Evolutionary conservation across 495 filamentous ascomycete genomes (phyloP).

Genomic region (Bacidia gigantensis): DNA sequence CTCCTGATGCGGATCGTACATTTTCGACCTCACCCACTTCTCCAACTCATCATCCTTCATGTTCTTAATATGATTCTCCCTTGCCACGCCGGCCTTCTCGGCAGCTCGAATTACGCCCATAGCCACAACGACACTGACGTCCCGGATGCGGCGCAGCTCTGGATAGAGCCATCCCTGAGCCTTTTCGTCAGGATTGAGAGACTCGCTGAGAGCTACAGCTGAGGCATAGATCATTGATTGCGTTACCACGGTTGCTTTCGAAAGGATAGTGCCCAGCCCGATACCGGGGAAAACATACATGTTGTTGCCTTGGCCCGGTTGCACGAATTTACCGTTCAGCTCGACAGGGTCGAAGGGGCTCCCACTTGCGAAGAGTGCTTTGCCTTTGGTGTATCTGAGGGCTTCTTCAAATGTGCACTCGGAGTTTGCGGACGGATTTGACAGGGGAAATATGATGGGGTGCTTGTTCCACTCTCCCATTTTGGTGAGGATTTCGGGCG

Average conservation of each 20-base stretch:
- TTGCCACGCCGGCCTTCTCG: slow-evolving; percentile 67
- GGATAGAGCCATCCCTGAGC: slow-evolving; percentile 80
- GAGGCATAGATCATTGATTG: slow-evolving; percentile 74
- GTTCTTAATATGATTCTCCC: slow-evolving; percentile 53
- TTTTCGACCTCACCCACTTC: slow-evolving; percentile 61
- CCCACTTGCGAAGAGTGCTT: slow-evolving; percentile 84
- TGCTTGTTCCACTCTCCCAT: slow-evolving; percentile 69
- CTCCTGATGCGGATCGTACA: slow-evolving; percentile 67
- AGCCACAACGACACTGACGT: slow-evolving; percentile 77
- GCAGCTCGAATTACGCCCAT: slow-evolving; percentile 88
- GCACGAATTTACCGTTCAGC: slow-evolving; percentile 46
- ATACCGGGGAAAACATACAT: slow-evolving; percentile 98
- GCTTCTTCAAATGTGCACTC: slow-evolving; percentile 95
- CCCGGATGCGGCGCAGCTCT: slow-evolving; percentile 78
- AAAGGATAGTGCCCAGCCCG: slow-evolving; percentile 85
- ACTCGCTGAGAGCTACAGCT: slow-evolving; percentile 62
- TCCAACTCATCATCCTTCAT: slow-evolving; percentile 65
- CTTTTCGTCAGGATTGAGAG: slow-evolving; percentile 67
- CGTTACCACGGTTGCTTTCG: slow-evolving; percentile 75
- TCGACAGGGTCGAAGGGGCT: slow-evolving; percentile 75
- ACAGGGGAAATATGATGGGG: slow-evolving; percentile 87
- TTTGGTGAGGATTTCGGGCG: slow-evolving; percentile 67
- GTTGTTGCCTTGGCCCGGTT: slow-evolving; percentile 84
- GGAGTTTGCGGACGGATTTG: slow-evolving; percentile 88
- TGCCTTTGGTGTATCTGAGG: slow-evolving; percentile 75